phyloP scores from a whole-genome alignment of 495 filamentous ascomycete species.

The Hyaloscypha finlandica region DNA sequence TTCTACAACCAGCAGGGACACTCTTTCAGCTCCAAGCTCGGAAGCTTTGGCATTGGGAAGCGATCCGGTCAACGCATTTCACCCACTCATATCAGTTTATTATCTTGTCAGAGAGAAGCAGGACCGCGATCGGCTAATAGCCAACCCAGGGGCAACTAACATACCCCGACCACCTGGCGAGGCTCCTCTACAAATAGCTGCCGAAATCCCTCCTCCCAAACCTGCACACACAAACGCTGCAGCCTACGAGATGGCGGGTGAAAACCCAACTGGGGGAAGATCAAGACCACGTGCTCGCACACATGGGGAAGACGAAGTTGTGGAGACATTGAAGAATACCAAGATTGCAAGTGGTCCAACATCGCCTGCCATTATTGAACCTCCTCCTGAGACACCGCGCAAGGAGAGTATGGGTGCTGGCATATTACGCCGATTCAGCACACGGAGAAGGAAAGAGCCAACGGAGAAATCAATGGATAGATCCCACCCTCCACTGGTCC shows the following conservation, averaged over 20 bases:
- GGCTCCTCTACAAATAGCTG: constrained; percentile 60
- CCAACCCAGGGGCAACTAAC: constrained; percentile 60
- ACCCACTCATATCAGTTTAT: constrained; percentile 91
- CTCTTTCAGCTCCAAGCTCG: constrained; percentile 78
- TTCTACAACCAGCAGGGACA: constrained; percentile 84
- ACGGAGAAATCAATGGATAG: constrained; percentile 55
- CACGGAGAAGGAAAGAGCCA: constrained; percentile 66
- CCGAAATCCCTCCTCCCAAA: constrained; percentile 74
- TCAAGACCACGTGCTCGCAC: constrained; percentile 85
- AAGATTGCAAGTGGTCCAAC: constrained; percentile 58
- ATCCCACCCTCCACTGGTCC: constrained; percentile 67
- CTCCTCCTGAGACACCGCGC: constrained; percentile 64
- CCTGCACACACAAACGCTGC: constrained; percentile 89
- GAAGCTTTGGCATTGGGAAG: constrained; percentile 81
- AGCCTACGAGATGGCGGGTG: constrained; percentile 79
- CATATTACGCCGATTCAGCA: constrained; percentile 90
- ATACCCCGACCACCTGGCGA: constrained; percentile 60
- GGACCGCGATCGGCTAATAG: constrained; percentile 72
- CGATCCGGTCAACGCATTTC: constrained; percentile 92
- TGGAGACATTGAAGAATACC: constrained; percentile 72
- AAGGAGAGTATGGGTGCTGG: constrained; percentile 88
- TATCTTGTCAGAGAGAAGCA: constrained; percentile 94
- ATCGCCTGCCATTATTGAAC: constrained; percentile 56
- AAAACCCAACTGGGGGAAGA: constrained; percentile 74
- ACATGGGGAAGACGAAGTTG: constrained; percentile 92